Evolutionary conservation across 768 basidiomycete genomes (phyloP), one percentile per base, ranked within the genome.

Genomic region (Psilocybe sp.): DNA sequence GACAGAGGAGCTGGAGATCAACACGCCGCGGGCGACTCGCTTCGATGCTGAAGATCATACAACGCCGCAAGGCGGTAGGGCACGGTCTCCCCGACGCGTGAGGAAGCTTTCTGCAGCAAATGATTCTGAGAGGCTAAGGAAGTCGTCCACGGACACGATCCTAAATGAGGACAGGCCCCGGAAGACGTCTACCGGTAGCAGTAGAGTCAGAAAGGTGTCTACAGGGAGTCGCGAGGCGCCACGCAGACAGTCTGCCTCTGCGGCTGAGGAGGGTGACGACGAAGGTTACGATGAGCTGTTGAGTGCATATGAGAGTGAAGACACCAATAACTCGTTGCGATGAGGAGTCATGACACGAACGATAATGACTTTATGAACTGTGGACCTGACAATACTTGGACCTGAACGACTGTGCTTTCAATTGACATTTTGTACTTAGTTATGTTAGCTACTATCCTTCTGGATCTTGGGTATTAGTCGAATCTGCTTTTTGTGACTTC

Each of bases 221-320:
- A 67, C 63, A 8, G 76, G 75, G 20, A 76, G 64, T 43, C 72
- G 64, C 59, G 67, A 71, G 19, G 62, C 60, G 18, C 56, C 63
- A 32, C 72, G 65, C 55, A 70, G 65, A 46, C 60, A 66, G 40
- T 72, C 80, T 35, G 82, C 85, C 33, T 89, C 84, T 60, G 80
- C 76, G 16, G 87, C 85, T 0, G 84, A 85, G 46, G 87, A 89
- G 51, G 87, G 89, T 4, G 88, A 89, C 51, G 89, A 90, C 56
- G 80, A 81, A 61, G 78, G 85, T 3, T 89, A 89, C 47, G 87
- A 85, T 56, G 89, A 89, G 11, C 61, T 91, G 47, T 65, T 91
- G 51, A 89, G 85, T 62, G 88, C 88, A 15, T 91, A 91, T 59
- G 88, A 90, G 68, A 89, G 88, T 60, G 87, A 89, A 60, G 85